Evolutionary conservation across 177 flowering plant genomes (phyloP), one percentile per base, ranked within the genome.

Genomic region (Tripterygium wilfordii): DNA sequence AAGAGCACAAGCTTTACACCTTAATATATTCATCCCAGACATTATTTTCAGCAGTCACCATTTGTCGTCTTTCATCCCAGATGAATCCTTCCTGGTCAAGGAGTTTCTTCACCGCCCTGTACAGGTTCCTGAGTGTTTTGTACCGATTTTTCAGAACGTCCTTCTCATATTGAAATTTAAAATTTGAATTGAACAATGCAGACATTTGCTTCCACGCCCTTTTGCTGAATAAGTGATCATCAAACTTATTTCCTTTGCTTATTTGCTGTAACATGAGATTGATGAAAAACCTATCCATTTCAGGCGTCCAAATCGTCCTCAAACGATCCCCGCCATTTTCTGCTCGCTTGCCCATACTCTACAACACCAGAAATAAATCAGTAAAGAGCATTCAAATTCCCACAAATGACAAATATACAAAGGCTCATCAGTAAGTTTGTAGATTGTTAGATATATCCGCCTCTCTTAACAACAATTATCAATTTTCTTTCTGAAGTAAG

Each of bases 281-380:
- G 45, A 77, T 68, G 48, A 70, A 73, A 58, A 38, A 72, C 4
- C 60, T 61, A 56, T 78, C 78, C 83, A 78, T 75, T 49, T 70
- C 71, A 28, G 80, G 74, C 8, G 80, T 75, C 83, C 83, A 78
- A 20, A 63, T 47, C 20, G 83, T 78, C 61, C 83, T 70, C 39
- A 67, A 21, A 4, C 78, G 69, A 46, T 67, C 79, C 32, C 42
- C 38, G 15, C 43, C 32, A 19, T 22, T 60, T 28, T 25, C 59
- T 7, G 45, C 36, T 29, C 48, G 45, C 8, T 27, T 33, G 14
- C 65, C 70, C 80, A 78, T 78, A 27, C 10, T 15, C 16, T 27
- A 30, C 18, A 41, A 22, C 10, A 15, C 12, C 28, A 0, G 5
- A 12, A 25, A n/a, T 28, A 30, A 45, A n/a, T 5, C 29, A 5